Evolutionary conservation across 495 filamentous ascomycete species (phyloP).

Genomic region (Talaromyces ruber): DNA sequence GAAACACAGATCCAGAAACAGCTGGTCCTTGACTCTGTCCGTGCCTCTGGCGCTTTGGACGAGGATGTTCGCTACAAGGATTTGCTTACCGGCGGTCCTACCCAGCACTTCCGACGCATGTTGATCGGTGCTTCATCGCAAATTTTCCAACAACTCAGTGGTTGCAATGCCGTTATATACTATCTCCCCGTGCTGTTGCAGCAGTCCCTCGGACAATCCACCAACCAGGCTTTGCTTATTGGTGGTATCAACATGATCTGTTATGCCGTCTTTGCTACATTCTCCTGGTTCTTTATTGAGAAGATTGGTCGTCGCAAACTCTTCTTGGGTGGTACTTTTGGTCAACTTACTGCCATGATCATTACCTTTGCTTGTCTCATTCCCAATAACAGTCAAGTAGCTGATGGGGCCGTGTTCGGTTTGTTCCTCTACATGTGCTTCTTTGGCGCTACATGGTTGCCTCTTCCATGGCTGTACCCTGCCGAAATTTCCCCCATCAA

Average conservation of each 20-base stretch:
- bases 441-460: constrained; percentile 68
- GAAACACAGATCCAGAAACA: constrained; percentile 35
- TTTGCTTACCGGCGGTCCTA: constrained; percentile 31
- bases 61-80: constrained; percentile 27
- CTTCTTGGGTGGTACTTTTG: constrained; percentile 62
- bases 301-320: constrained; percentile 66
- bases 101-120: constrained; percentile 42
- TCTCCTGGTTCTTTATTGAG: constrained; percentile 82
- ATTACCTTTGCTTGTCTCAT: constrained; percentile 65
- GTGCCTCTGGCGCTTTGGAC: constrained; percentile 39
- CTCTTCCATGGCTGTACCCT: constrained; percentile 47
- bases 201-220: constrained; percentile 46
- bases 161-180: constrained; percentile 81
- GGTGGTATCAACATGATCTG: constrained; percentile 76
- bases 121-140: constrained; percentile 52
- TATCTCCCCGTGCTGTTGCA: constrained; percentile 74
- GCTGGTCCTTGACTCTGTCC: constrained; percentile 55
- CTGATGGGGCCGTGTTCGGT: constrained; percentile 69
- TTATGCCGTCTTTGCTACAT: constrained; percentile 63
- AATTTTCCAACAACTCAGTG: constrained; percentile 71
- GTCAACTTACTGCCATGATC: constrained; percentile 65
- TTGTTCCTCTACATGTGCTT: constrained; percentile 75
- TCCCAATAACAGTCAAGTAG: constrained; percentile 37
- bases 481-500: constrained; percentile 70
- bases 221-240: constrained; percentile 63